Percentiles rank a stretch among this genome's conserved stretches.
These are phyloP conservation scores for Brassica balearica DNA, from an alignment of 441 rosid genomes.

Conservation along the genomic window DNA sequence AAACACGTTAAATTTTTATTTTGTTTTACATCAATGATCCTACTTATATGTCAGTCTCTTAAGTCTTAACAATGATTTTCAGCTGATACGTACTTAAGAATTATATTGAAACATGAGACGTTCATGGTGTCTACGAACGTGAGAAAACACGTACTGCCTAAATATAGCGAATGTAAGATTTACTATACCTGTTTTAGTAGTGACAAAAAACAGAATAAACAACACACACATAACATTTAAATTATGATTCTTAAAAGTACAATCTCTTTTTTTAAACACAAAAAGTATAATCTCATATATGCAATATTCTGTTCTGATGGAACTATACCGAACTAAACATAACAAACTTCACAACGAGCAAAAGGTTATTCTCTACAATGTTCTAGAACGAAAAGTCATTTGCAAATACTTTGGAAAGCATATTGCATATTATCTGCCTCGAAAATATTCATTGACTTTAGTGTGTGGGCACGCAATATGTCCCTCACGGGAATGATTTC, in stretches of 20 bases:
- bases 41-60: background rate
- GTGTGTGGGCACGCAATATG: conserved; percentile 34
- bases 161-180: background rate
- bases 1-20: background rate
- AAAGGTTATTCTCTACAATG: background rate
- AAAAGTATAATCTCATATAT: background rate
- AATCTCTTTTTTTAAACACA: background rate
- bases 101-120: background rate
- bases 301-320: background rate
- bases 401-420: conserved; percentile 36
- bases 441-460: conserved; percentile 33
- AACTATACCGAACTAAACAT: background rate
- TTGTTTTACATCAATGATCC: background rate
- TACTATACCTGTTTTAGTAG: background rate
- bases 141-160: background rate
- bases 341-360: background rate
- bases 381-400: conserved; percentile 16
- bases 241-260: background rate
- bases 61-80: background rate
- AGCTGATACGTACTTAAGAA: background rate
- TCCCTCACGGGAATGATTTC: conserved; percentile 26
- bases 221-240: background rate
- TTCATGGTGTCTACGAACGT: background rate
- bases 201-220: background rate
- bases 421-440: conserved; percentile 14